A percentile compares a stretch with the other conserved stretches of the same genome.
These are phyloP conservation scores for sunflower (Helianthus annuus) DNA, from an alignment of 129 eudicot genomes.

Conservation along the genomic window DNA sequence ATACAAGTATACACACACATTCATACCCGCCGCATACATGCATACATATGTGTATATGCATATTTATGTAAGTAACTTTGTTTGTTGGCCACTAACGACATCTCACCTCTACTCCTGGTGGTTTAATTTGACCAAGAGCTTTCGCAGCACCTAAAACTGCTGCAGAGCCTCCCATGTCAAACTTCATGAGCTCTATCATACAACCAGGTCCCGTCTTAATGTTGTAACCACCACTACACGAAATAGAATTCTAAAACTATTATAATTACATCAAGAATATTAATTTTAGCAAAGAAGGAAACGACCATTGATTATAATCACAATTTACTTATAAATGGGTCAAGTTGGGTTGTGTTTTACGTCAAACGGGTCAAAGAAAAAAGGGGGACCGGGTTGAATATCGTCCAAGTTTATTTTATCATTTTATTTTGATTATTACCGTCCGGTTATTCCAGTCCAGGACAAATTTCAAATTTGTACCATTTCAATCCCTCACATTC, in stretches of 20 bases:
- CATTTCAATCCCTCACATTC: too few species aligned
- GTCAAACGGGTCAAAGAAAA: not conserved
- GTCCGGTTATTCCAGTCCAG: too few species aligned
- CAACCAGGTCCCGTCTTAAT: slow-evolving; percentile 45
- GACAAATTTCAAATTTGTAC: too few species aligned
- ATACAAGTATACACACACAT: not conserved
- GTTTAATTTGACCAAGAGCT: slow-evolving; percentile 96
- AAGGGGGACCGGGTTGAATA: not conserved
- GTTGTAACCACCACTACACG: slow-evolving; percentile 48
- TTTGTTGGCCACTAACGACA: not conserved
- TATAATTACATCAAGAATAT: not conserved
- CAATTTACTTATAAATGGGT: not conserved
- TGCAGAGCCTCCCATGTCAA: slow-evolving; percentile 99
- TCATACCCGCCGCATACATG: not conserved
- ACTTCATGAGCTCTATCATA: slow-evolving; percentile 92
- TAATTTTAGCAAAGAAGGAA: not conserved
- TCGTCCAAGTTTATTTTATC: not conserved
- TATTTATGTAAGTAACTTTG: not conserved
- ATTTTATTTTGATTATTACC: not conserved
- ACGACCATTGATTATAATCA: not conserved
- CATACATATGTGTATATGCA: not conserved
- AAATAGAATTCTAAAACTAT: not conserved
- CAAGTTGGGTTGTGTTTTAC: not conserved
- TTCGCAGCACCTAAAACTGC: slow-evolving; percentile 99
- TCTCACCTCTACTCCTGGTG: slow-evolving; percentile 91